Evolutionary conservation across 768 basidiomycete species (phyloP).

Genomic region (Suillus americanus): DNA sequence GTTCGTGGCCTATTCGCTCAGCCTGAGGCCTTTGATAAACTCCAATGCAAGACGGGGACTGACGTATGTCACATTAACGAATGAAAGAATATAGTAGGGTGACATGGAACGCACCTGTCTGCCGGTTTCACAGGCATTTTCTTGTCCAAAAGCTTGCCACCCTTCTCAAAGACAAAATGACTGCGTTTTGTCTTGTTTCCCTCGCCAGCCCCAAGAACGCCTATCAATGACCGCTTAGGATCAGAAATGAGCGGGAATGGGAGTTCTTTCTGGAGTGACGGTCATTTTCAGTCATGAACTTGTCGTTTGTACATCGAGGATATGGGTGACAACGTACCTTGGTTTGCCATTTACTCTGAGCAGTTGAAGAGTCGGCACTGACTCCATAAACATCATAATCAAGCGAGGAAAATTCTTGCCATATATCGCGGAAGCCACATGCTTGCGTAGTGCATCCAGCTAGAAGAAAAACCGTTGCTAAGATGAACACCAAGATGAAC

Average conservation of each 20-base stretch:
- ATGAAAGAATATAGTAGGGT: not conserved
- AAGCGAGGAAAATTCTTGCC: slow-evolving; percentile 67
- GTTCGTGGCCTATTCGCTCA: slow-evolving; percentile 11
- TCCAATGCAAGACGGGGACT: slow-evolving; percentile 68
- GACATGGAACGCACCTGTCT: slow-evolving; percentile 58
- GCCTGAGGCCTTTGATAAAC: slow-evolving; percentile 53
- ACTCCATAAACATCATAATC: slow-evolving; percentile 79
- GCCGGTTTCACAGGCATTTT: slow-evolving; percentile 83
- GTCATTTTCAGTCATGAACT: slow-evolving; percentile 7
- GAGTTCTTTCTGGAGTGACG: slow-evolving; percentile 64
- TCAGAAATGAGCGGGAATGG: slow-evolving; percentile 89
- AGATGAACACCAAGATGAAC: slow-evolving; percentile 5
- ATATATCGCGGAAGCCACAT: slow-evolving; percentile 86
- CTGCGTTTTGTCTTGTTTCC: slow-evolving; percentile 86
- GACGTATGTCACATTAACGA: not conserved
- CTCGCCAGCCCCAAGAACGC: slow-evolving; percentile 76
- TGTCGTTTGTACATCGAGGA: not conserved
- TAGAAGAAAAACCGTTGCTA: slow-evolving; percentile 24
- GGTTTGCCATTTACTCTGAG: slow-evolving; percentile 83
- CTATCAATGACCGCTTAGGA: slow-evolving; percentile 77
- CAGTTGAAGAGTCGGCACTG: slow-evolving; percentile 72
- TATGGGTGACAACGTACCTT: slow-evolving; percentile 51
- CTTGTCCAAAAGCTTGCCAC: slow-evolving; percentile 85
- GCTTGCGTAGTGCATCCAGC: slow-evolving; percentile 93
- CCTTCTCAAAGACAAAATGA: slow-evolving; percentile 92